Conservation (phyloP, 768 basidiomycete species). For the Hydnomerulius pinastri region DNA sequence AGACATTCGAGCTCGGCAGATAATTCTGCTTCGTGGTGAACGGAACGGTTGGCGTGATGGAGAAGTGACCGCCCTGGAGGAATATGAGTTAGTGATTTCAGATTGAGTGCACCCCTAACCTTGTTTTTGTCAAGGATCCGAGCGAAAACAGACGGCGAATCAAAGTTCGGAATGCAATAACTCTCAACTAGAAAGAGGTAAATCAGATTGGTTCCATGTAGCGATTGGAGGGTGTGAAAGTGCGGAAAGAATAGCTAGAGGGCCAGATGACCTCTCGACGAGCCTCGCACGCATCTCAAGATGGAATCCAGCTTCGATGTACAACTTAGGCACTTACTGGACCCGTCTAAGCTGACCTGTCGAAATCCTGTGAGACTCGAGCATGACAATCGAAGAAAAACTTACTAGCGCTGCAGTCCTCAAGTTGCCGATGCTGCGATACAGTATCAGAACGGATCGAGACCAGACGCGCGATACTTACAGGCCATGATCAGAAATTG, state of each 20-base stretch:
- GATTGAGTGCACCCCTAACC: slow-evolving; percentile 23
- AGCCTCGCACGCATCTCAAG: background rate
- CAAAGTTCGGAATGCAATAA: slow-evolving; percentile 92
- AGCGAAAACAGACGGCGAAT: slow-evolving; percentile 91
- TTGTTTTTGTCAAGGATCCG: slow-evolving; percentile 87
- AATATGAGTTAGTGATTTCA: slow-evolving; percentile 4
- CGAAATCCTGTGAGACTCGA: slow-evolving; percentile 5
- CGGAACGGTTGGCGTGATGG: slow-evolving; percentile 70
- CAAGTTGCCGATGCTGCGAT: slow-evolving; percentile 74
- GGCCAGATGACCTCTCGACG: background rate
- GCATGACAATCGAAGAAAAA: slow-evolving; percentile 4
- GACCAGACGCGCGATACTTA: slow-evolving; percentile 37
- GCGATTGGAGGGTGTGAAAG: background rate
- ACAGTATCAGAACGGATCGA: slow-evolving; percentile 12
- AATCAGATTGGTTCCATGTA: slow-evolving; percentile 1
- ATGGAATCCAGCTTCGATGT: background rate
- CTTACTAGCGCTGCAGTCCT: slow-evolving; percentile 75
- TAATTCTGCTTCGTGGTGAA: slow-evolving; percentile 83
- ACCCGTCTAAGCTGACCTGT: slow-evolving; percentile 77
- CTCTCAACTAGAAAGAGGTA: slow-evolving; percentile 79
- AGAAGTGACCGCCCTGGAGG: slow-evolving; percentile 83
- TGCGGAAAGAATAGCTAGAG: background rate
- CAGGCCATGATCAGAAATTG: slow-evolving; percentile 82
- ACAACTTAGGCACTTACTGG: slow-evolving; percentile 49
- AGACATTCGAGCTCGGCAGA: slow-evolving; percentile 78